These are phyloP conservation scores for Ophiostoma fasciatum DNA, from an alignment of 2,329 filamentous ascomycete species.

Conservation along the genomic window DNA sequence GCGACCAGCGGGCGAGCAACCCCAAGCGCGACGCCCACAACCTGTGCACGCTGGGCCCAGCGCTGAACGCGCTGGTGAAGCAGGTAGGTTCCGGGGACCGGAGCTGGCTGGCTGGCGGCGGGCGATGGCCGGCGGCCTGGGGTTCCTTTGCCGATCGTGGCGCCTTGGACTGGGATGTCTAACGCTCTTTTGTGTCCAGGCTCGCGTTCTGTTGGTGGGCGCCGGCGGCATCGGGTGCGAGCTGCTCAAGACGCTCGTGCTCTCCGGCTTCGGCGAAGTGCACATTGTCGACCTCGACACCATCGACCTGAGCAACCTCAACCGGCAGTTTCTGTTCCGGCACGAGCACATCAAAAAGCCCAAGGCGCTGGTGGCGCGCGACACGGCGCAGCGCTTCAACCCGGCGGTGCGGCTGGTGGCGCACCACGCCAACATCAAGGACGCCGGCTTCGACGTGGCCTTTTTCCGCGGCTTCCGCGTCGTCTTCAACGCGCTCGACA, in stretches of 20 bases:
- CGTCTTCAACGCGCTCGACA: slow-evolving; percentile 95
- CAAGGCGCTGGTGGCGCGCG: slow-evolving; percentile 63
- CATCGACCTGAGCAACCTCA: slow-evolving; percentile 94
- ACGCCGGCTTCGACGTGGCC: slow-evolving; percentile 65
- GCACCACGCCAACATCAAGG: slow-evolving; percentile 91
- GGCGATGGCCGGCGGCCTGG: too few species aligned
- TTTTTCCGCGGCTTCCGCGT: slow-evolving; percentile 77
- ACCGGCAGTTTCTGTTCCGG: slow-evolving; percentile 92
- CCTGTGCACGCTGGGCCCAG: slow-evolving; percentile 50
- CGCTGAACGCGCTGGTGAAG: slow-evolving; percentile 51
- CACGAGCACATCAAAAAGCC: slow-evolving; percentile 97
- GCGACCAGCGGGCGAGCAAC: too few species aligned
- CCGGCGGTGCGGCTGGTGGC: slow-evolving; percentile 74
- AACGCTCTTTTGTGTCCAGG: slow-evolving; percentile 31
- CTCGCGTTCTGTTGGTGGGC: slow-evolving; percentile 82
- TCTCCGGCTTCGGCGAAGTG: slow-evolving; percentile 82
- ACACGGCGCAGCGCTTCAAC: slow-evolving; percentile 82
- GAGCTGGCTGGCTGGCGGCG: too few species aligned
- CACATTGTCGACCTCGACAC: slow-evolving; percentile 96
- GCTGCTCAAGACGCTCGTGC: slow-evolving; percentile 87
- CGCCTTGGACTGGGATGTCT: background rate
- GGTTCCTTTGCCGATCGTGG: background rate
- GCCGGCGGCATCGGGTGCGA: slow-evolving; percentile 97
- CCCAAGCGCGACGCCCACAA: slow-evolving; percentile 38
- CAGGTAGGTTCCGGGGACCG: slow-evolving; percentile 44